phyloP scores from a whole-genome alignment of 2,329 filamentous ascomycete species.

The Cryphonectria parasitica region DNA sequence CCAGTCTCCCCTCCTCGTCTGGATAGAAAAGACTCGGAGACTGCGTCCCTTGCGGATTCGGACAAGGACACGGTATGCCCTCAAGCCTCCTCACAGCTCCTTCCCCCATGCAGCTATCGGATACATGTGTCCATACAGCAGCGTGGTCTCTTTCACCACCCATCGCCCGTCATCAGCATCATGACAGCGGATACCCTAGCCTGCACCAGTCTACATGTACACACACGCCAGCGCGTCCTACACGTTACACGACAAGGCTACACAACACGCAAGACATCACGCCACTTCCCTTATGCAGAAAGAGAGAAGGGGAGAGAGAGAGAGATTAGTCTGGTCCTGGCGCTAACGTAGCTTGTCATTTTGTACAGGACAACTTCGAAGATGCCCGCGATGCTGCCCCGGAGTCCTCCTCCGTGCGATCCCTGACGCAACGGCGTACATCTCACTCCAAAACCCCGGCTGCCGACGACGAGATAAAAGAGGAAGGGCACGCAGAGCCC shows the following conservation, averaged over 20 bases:
- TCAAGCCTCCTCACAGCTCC: background rate
- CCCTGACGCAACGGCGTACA: conserved; percentile 58
- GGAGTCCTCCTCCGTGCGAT: conserved; percentile 67
- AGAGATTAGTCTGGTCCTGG: conserved; percentile 13
- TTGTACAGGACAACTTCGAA: conserved; percentile 73
- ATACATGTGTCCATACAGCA: background rate
- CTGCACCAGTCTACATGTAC: conserved; percentile 15
- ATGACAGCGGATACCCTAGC: conserved; percentile 17
- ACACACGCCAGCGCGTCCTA: conserved; percentile 29
- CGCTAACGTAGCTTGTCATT: conserved; percentile 19
- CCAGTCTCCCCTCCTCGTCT: conserved; percentile 30
- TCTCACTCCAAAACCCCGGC: conserved; percentile 42
- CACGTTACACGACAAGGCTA: conserved; percentile 22
- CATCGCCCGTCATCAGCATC: conserved; percentile 6
- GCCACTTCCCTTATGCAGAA: conserved; percentile 1
- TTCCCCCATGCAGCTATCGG: background rate
- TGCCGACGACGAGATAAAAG: conserved; percentile 32
- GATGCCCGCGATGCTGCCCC: conserved; percentile 73
- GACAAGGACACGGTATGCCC: conserved; percentile 45
- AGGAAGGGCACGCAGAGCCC: conserved; percentile 31
- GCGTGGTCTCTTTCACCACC: conserved; percentile 5
- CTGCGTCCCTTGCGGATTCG: conserved; percentile 38
- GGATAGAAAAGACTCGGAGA: conserved; percentile 30
- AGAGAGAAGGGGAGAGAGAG: background rate
- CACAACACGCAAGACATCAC: conserved; percentile 8